Base-by-base conservation (phyloP, 2,329 filamentous ascomycete genomes). In the Macrophomina pseudophaseolina region DNA sequence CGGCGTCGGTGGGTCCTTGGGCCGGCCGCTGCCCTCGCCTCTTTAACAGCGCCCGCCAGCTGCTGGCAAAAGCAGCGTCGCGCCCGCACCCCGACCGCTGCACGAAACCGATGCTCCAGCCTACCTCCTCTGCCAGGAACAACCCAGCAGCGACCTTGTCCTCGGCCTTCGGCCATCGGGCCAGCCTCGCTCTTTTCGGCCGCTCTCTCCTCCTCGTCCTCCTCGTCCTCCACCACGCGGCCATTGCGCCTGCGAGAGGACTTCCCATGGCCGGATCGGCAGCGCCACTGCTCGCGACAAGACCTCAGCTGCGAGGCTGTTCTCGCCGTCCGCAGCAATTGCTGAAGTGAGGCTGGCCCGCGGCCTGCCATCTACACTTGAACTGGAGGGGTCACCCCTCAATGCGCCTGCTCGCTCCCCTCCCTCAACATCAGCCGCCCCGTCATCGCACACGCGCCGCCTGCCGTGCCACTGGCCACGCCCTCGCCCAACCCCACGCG, bases 261-360 rank as follows among this genome's bases (percentile, higher is more conserved):
- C 30, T 32, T 35, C 32, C 42, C 56, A 23, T n/a, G 35, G 35
- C 23, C 35, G n/a, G 53, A 58, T 58, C 35, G 18, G 18, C 53
- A 14, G 18, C 53, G 54, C 58, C 58, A 60, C 54, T 28, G 40
- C 54, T 7, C 14, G 53, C 53, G 30, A 44, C 54, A 35, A 48
- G 56, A 35, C 1, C 30, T 12, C 56, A 48, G 33, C 30, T 16
- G 28, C 28, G 58, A 62, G 58, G 44, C 58, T 23, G n/a, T 16
- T 7, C n/a, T 18, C 32, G 46, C 46, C 42, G 48, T 30, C 54
- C 4, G 14, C 56, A 16, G 18, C 56, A 42, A 60, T 60, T 28
- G 56, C 11, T 30, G 14, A 28, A 60, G 54, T 48, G 56, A 48
- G 56, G 56, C 56, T 58, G 42, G 53, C 49, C 28, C 49, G 53